Conservation (phyloP, 176 grass and related monocot genomes). For the Triticum timopheevii region DNA sequence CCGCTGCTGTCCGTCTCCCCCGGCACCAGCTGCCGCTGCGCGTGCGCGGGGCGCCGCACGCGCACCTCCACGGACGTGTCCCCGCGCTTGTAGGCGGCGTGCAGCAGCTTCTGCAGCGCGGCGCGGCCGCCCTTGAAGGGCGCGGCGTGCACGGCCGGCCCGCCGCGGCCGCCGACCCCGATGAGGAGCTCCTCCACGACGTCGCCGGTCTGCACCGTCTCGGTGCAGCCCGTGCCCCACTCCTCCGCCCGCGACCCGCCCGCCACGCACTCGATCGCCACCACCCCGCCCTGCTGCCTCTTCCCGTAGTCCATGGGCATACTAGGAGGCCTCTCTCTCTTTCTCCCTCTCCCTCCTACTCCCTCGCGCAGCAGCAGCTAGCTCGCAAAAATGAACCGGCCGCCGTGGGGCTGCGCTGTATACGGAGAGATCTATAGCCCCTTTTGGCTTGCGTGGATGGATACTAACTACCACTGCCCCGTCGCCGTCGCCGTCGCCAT, state of each 20-base stretch:
- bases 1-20: not conserved
- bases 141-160: slow-evolving; percentile 40
- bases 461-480: not conserved
- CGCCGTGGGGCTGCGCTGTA: not conserved
- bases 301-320: slow-evolving; percentile 49
- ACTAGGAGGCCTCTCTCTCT: not conserved
- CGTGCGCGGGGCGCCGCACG: slow-evolving; percentile 37
- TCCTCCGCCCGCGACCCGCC: slow-evolving; percentile 74
- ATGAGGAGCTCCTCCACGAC: slow-evolving; percentile 72
- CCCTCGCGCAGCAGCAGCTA: not conserved
- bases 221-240: slow-evolving; percentile 59
- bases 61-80: slow-evolving; percentile 85
- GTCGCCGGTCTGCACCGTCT: slow-evolving; percentile 77
- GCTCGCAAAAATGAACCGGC: not conserved
- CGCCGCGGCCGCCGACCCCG: slow-evolving; percentile 44
- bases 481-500: not conserved
- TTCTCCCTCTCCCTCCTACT: not conserved
- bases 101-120: slow-evolving; percentile 75
- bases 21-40: not conserved
- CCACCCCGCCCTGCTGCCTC: slow-evolving; percentile 44
- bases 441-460: slow-evolving; percentile 24
- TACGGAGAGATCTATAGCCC: slow-evolving; percentile 14
- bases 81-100: slow-evolving; percentile 68
- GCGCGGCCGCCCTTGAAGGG: slow-evolving; percentile 89
- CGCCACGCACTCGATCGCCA: slow-evolving; percentile 86